phyloP scores from a whole-genome alignment of 139 green algal genomes.

The Coelastrella sp. region DNA sequence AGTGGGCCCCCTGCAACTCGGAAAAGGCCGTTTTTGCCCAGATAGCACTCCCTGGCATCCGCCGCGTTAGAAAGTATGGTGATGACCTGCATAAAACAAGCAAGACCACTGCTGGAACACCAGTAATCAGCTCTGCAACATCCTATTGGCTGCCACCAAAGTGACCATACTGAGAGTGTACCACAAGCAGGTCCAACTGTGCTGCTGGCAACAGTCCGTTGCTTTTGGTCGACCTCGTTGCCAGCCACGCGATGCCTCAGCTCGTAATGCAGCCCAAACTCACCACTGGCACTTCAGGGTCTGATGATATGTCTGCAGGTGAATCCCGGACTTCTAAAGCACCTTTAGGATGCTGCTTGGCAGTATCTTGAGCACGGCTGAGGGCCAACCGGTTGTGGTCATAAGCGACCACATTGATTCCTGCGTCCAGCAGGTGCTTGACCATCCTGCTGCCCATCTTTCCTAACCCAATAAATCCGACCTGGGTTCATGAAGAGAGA shows the following conservation, averaged over 20 bases:
- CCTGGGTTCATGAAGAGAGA: slow-evolving; percentile 3
- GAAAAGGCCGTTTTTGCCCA: slow-evolving; percentile 38
- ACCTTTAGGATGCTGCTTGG: background rate
- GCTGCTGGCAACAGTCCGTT: too few species aligned
- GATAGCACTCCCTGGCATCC: slow-evolving; percentile 20
- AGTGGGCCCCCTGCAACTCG: slow-evolving; percentile 3
- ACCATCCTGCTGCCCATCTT: slow-evolving; percentile 63
- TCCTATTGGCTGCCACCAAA: too few species aligned
- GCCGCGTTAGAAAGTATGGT: slow-evolving; percentile 57
- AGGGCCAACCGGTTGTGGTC: slow-evolving; percentile 47
- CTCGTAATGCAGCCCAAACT: slow-evolving; percentile 46
- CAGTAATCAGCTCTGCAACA: too few species aligned
- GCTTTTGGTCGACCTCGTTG: too few species aligned
- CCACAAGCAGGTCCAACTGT: too few species aligned
- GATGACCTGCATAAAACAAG: slow-evolving; percentile 39
- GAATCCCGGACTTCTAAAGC: background rate
- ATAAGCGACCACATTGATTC: slow-evolving; percentile 53
- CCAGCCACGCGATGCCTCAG: too few species aligned
- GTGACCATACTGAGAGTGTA: too few species aligned
- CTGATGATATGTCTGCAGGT: slow-evolving; percentile 41
- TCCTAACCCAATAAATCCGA: slow-evolving; percentile 67
- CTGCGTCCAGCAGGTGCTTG: slow-evolving; percentile 44
- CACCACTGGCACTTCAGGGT: slow-evolving; percentile 54
- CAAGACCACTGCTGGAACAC: background rate
- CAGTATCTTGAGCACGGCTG: background rate